Base-by-base conservation (phyloP, 2,329 filamentous ascomycete species). In the Blastomyces parvus region DNA sequence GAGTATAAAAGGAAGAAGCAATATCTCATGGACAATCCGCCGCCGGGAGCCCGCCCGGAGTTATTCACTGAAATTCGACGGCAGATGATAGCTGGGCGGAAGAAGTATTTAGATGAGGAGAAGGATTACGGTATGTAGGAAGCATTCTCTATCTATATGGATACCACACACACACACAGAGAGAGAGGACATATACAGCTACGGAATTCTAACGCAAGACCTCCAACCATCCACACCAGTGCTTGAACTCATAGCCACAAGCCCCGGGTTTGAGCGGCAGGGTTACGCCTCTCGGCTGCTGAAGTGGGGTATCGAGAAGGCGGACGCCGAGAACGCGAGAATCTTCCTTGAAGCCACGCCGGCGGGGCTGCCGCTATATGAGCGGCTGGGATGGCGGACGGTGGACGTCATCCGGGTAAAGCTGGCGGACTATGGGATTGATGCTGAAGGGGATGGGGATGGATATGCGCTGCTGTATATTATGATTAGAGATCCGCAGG, bases 341-440 rank as follows among this genome's bases (percentile, higher is more conserved):
- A 53, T 64, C 13, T 62, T 50, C 46, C 52, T 64, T 8, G 62
- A 64, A 52, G 50, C 62, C 27, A 62, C 62, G n/a, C n/a, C 36
- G 27, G 40, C 25, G 5, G 62, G 59, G 11, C 7, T 25, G 19
- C 38, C 40, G 8, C 19, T 64, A 19, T 64, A 64, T 62, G 42
- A 64, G 30, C 36, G 48, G n/a, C 36, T 44, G n/a, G 62, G 62
- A 27, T 64, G 59, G 59, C 59, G 50, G 36, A 5, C 17, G 22
- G 52, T 64, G 44, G 62, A 62, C 11, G 17, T n/a, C 3, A 7
- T 64, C 25, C 40, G 27, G 7, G 25, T 60, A 50, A 57, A 46
- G 36, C 40, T 61, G 30, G 58, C 30, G n/a, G 62, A 63, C 58
- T 56, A 55, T 56, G 62, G 56, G 13, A 30, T 61, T n/a, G 56